These are phyloP conservation scores for Phytophthora chlamydospora DNA, from an alignment of 352 stramenopile genomes.

Conservation along the genomic window DNA sequence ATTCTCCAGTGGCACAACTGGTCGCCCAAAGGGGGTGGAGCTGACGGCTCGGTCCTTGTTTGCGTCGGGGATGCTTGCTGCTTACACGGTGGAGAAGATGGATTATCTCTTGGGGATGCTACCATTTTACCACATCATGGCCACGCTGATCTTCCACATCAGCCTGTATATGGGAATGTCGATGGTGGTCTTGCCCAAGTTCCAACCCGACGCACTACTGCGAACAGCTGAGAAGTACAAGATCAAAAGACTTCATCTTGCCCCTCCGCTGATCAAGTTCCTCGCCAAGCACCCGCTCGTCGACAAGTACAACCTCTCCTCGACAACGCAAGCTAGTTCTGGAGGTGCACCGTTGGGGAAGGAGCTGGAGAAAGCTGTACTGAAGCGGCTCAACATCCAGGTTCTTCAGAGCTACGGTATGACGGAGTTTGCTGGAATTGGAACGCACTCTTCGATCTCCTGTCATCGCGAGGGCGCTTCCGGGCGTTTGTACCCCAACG, in stretches of 20 bases:
- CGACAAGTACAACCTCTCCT: constrained; percentile 85
- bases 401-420: constrained; percentile 64
- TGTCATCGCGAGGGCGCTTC: constrained; percentile 34
- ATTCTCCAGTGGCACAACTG: constrained; percentile 94
- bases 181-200: constrained; percentile 88
- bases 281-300: constrained; percentile 86
- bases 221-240: constrained; percentile 69
- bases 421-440: constrained; percentile 51
- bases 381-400: constrained; percentile 57
- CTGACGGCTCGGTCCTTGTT: constrained; percentile 85
- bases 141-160: constrained; percentile 81
- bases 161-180: constrained; percentile 76
- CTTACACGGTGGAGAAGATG: constrained; percentile 49
- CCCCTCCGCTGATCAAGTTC: constrained; percentile 78
- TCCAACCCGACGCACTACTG: constrained; percentile 89
- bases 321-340: constrained; percentile 67
- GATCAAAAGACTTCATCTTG: constrained; percentile 50
- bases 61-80: constrained; percentile 69
- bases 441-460: constrained; percentile 35
- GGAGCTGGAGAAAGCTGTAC: constrained; percentile 65
- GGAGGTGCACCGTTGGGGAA: constrained; percentile 83
- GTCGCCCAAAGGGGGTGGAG: constrained; percentile 88
- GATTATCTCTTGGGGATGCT: constrained; percentile 60
- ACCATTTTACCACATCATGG: constrained; percentile 97
- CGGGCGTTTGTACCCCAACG: constrained; percentile 56